Conservation (phyloP, 129 eudicot genomes). For the Daucus carota region DNA sequence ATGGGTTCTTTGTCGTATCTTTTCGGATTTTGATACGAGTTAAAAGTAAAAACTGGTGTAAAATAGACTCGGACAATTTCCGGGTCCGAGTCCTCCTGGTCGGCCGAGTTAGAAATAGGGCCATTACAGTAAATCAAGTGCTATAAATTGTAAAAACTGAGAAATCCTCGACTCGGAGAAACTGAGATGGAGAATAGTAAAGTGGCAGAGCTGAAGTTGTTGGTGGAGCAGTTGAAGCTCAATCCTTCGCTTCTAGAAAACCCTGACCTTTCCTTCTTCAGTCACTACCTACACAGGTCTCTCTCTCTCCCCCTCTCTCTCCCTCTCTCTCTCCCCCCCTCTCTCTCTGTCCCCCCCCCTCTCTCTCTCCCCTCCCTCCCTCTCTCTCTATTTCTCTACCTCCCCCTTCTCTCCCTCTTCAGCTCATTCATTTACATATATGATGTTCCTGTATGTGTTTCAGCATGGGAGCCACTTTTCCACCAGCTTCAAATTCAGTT, state of each 20-base stretch:
- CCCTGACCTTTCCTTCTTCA: slow-evolving; percentile 75
- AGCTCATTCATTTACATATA: neutral
- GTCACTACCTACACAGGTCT: slow-evolving; percentile 53
- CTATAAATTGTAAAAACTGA: no score
- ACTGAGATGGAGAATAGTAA: slow-evolving; percentile 36
- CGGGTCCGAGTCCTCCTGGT: no score
- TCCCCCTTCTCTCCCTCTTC: neutral
- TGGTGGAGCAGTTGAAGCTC: slow-evolving; percentile 45
- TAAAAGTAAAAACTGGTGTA: no score
- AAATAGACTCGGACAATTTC: no score
- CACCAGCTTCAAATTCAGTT: neutral
- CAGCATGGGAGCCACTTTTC: slow-evolving; percentile 1
- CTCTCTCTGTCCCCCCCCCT: neutral
- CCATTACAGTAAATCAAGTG: no score
- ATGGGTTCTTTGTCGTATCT: no score
- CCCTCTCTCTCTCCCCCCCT: neutral
- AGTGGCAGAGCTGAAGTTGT: slow-evolving; percentile 42
- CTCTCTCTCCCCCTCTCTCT: neutral
- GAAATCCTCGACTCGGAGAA: no score
- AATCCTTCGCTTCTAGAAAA: slow-evolving; percentile 55
- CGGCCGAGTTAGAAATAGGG: no score
- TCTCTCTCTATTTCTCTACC: neutral
- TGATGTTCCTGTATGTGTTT: neutral
- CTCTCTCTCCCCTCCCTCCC: neutral
- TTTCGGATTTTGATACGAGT: no score